phyloP scores from a whole-genome alignment of 1,139 yeast genomes.

The Hemisphaericaspora lyxosophila region DNA sequence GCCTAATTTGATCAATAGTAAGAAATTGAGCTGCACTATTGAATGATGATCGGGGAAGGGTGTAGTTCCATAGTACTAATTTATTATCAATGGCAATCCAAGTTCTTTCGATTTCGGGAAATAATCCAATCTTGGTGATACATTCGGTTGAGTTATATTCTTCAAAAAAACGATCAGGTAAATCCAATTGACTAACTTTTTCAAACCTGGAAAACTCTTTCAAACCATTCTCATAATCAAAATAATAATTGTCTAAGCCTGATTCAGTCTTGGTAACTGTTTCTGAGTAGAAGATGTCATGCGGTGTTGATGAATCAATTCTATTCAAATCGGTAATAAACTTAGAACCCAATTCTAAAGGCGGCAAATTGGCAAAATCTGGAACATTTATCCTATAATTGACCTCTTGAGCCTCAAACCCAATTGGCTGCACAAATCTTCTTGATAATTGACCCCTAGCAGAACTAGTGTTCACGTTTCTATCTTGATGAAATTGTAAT shows the following conservation, averaged over 20 bases:
- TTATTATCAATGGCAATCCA: slow-evolving; percentile 89
- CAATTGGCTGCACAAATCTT: slow-evolving; percentile 39
- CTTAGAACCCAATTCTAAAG: slow-evolving; percentile 43
- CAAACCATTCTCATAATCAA: slow-evolving; percentile 40
- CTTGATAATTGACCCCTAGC: slow-evolving; percentile 30
- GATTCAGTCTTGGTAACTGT: slow-evolving; percentile 37
- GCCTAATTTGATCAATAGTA: slow-evolving; percentile 78
- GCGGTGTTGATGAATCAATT: slow-evolving; percentile 47
- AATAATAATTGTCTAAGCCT: slow-evolving; percentile 46
- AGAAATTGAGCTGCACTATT: slow-evolving; percentile 62
- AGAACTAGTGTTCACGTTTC: slow-evolving; percentile 16
- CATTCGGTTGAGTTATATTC: slow-evolving; percentile 71
- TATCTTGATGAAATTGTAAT: slow-evolving; percentile 40
- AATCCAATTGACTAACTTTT: slow-evolving; percentile 61
- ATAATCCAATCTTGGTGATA: slow-evolving; percentile 76
- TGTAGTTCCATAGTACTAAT: slow-evolving; percentile 80
- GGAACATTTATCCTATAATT: slow-evolving; percentile 47
- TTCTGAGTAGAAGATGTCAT: slow-evolving; percentile 43
- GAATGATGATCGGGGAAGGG: slow-evolving; percentile 53
- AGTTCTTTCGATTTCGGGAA: slow-evolving; percentile 77
- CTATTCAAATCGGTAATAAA: slow-evolving; percentile 46
- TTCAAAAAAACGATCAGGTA: slow-evolving; percentile 82
- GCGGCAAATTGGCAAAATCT: slow-evolving; percentile 44
- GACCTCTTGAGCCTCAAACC: slow-evolving; percentile 39
- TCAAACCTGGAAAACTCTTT: slow-evolving; percentile 75